Conservation (phyloP, 2,329 filamentous ascomycete species). For the Rutstroemia sp. region DNA sequence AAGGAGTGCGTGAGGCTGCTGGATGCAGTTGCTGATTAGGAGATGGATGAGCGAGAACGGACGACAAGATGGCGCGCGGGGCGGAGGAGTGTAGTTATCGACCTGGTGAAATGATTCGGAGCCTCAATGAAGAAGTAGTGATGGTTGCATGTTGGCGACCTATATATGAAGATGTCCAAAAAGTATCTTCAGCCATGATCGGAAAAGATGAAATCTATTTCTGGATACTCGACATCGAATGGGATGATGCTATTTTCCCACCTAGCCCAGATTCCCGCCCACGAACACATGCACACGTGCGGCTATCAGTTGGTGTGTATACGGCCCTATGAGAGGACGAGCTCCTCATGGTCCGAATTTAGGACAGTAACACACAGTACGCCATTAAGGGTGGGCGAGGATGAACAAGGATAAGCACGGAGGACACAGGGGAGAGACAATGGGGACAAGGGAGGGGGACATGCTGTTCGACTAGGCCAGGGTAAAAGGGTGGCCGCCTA, state of each 20-base stretch:
- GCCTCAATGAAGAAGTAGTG: slow-evolving; percentile 7
- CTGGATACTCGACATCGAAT: slow-evolving; percentile 16
- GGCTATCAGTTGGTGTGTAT: slow-evolving; percentile 20
- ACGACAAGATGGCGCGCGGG: neutral
- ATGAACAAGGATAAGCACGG: neutral
- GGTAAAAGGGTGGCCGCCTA: too few relatives aligned
- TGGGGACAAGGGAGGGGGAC: slow-evolving; percentile 6
- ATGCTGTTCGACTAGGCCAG: neutral
- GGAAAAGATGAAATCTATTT: slow-evolving; percentile 8
- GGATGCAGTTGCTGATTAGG: neutral
- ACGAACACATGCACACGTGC: slow-evolving; percentile 25
- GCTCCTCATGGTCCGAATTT: slow-evolving; percentile 6
- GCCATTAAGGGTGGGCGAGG: neutral
- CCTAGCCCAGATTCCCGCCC: slow-evolving; percentile 27
- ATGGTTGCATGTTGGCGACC: slow-evolving; percentile 7
- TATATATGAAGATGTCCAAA: slow-evolving; percentile 8
- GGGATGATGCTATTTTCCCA: slow-evolving; percentile 31
- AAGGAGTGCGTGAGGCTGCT: neutral
- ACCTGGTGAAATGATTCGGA: neutral
- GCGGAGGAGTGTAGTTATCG: neutral
- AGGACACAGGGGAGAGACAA: neutral
- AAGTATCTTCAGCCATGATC: slow-evolving; percentile 5
- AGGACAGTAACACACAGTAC: neutral
- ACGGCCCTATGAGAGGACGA: slow-evolving; percentile 10
- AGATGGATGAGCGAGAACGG: neutral